Base-by-base conservation (phyloP, 805 yeast species). In the Ogataea pignaliae region DNA sequence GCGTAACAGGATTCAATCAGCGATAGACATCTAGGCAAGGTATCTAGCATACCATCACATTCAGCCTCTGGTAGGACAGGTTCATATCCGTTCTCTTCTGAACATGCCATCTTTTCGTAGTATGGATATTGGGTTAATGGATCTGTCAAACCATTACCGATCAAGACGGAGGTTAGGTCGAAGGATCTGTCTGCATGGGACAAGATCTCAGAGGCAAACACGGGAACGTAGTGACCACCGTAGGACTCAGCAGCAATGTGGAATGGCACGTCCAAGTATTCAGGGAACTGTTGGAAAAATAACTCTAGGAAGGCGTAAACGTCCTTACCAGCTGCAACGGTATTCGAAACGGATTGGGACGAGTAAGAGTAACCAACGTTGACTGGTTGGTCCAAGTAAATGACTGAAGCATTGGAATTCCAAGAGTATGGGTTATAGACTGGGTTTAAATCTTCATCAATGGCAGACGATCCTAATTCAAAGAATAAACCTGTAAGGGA, bases 71-170 rank as follows among this genome's bases (percentile, higher is more conserved):
- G 69, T 51, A 88, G 70, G 2, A 88, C 88, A 14, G 90, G 71
- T 15, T 83, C 83, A 57, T 81, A 81, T 6, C 96, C 97, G 11
- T 60, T 59, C 52, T 96, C 95, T 53, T 75, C 63, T 42, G 96
- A 93, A 66, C 98, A 91, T 3, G 95, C 95, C 97, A 91, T 90
- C 51, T 95, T 95, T 64, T 84, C 79, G 61, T 88, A 89, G 64
- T 81, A 81, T 46, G 76, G 76, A 59, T 84, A 82, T 71, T 89
- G 97, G 37, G 77, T 74, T 46, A 84, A 70, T 3, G 95, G 85
- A 63, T 88, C 95, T 31, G 96, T 88, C 54, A 90, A 78, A 42
- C 98, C 97, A 63, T 90, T 90, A 50, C 98, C 98, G 57, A 90
- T 90, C 61, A 91, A 60, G 15, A 90, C 82, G 3, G 96, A 86